phyloP scores from a whole-genome alignment of 2,329 filamentous ascomycete species.

The Microascus cirrosus region DNA sequence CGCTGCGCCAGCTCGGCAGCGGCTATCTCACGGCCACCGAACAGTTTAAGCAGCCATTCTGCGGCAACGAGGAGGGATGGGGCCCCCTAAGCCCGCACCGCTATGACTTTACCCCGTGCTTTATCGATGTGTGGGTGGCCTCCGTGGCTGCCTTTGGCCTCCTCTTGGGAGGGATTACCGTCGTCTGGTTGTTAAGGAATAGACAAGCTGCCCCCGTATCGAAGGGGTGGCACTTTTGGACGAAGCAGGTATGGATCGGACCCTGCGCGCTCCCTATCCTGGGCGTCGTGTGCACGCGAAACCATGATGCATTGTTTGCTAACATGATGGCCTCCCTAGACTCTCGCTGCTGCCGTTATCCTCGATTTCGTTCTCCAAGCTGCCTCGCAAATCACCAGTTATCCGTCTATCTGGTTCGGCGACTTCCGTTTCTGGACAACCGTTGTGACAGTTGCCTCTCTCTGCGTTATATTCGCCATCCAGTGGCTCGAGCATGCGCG shows the following conservation, averaged over 20 bases:
- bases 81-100: constrained; percentile 77
- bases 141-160: constrained; percentile 70
- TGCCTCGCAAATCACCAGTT: constrained; percentile 61
- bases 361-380: constrained; percentile 62
- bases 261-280: not conserved
- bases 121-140: constrained; percentile 83
- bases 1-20: constrained; percentile 36
- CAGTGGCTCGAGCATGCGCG: constrained; percentile 83
- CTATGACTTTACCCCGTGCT: constrained; percentile 96
- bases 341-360: constrained; percentile 56
- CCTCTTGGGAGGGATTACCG: constrained; percentile 61
- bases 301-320: not conserved
- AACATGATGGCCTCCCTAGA: constrained; percentile 16
- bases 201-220: constrained; percentile 53
- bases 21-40: constrained; percentile 47
- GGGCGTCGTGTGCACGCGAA: not conserved
- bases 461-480: constrained; percentile 63
- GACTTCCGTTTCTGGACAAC: constrained; percentile 86
- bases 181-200: constrained; percentile 69
- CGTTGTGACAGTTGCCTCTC: constrained; percentile 57
- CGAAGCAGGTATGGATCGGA: constrained; percentile 63
- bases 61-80: constrained; percentile 88
- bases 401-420: constrained; percentile 58
- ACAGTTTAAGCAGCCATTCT: constrained; percentile 57
- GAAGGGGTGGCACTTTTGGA: constrained; percentile 88